Base-by-base conservation (phyloP, 495 filamentous ascomycete species). In the Clohesyomyces aquaticus region DNA sequence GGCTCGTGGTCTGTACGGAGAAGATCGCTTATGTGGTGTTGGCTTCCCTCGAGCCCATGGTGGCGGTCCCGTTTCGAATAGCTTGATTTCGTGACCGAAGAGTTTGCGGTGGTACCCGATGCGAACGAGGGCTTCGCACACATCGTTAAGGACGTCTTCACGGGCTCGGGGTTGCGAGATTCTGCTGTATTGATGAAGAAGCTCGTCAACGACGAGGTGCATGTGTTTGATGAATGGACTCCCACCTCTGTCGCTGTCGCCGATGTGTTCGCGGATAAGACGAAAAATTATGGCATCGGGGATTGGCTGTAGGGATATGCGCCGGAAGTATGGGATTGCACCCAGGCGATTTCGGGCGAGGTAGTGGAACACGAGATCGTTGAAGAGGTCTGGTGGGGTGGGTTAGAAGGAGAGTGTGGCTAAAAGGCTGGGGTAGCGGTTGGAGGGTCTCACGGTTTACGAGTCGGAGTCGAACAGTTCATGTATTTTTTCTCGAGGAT, bases 321-420 rank as follows among this genome's bases (percentile, higher is more conserved):
- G 6, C 32, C n/a, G n/a, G n/a, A n/a, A 19, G 52, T 55, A 41
- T 3, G 52, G 52, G 14, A 55, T 19, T 35, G n/a, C 12, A 22
- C 25, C 26, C 16, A 55, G 26, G n/a, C 52, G 29, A 21, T 55
- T 55, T 12, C 52, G 23, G 6, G 29, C 14, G 49, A 55, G 52
- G 27, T 35, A 55, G 16, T 55, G 4, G 16, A 6, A 38, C 6
- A 6, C 32, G 6, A 6, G 6, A 6, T 14, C 6, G 32, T 38
- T 38, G 32, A 38, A 38, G 32, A 38, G 32, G 6, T 14, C 32
- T 38, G 32, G 32, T n/a, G n/a, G n/a, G n/a, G n/a, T n/a, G n/a
- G n/a, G n/a, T n/a, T n/a, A 38, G 14, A 38, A 6, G 32, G 32
- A 14, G 32, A 38, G 32, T 38, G 6, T 6, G 32, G 14, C 6